These are phyloP conservation scores for Fistulina hepatica DNA, from an alignment of 1,284 basidiomycete genomes.

Conservation along the genomic window DNA sequence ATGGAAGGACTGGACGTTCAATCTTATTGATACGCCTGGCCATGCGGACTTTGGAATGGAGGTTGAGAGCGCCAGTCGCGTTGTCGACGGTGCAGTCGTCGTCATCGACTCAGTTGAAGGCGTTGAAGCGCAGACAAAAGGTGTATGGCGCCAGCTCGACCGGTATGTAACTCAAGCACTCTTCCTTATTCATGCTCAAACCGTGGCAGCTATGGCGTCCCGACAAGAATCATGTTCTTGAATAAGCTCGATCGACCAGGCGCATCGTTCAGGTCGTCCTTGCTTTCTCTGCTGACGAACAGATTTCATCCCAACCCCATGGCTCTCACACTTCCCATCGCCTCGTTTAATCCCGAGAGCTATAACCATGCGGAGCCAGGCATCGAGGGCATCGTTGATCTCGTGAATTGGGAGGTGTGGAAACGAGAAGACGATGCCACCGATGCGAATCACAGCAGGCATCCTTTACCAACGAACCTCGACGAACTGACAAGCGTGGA, in stretches of 20 bases:
- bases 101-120: constrained; percentile 86
- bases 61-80: constrained; percentile 83
- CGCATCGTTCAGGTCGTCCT: constrained; percentile 62
- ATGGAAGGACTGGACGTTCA: constrained; percentile 78
- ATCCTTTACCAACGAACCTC: constrained; percentile 42
- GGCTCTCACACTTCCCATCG: constrained; percentile 65
- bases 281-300: constrained; percentile 60
- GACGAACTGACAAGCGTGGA: constrained; percentile 31
- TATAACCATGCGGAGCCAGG: constrained; percentile 66
- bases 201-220: constrained; percentile 56
- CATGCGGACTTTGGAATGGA: constrained; percentile 95
- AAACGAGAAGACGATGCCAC: constrained; percentile 44
- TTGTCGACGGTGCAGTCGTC: constrained; percentile 83
- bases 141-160: constrained; percentile 79
- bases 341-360: constrained; percentile 55
- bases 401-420: constrained; percentile 75
- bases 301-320: constrained; percentile 69
- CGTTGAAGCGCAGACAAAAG: constrained; percentile 82
- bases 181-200: constrained; percentile 5
- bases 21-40: constrained; percentile 84
- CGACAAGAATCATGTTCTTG: constrained; percentile 69
- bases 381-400: constrained; percentile 67
- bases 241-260: constrained; percentile 86
- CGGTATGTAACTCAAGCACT: constrained; percentile 38
- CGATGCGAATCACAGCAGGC: constrained; percentile 24